Evolutionary conservation across 352 stramenopile genomes (phyloP).

Genomic region (Pythium coloratum): DNA sequence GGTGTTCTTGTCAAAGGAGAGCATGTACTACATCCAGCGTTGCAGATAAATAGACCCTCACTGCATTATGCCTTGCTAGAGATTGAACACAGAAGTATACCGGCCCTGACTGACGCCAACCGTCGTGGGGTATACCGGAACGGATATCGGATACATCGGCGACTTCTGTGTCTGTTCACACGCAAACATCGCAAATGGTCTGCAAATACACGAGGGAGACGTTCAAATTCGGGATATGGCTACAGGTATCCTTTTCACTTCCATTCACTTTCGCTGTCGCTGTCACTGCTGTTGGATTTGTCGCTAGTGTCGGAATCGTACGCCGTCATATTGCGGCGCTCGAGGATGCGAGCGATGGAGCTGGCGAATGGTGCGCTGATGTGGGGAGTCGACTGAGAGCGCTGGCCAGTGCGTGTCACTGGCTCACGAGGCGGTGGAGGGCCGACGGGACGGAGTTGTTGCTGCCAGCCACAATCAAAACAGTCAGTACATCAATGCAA

Average conservation of each 20-base stretch:
- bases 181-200: too few relatives aligned
- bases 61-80: too few relatives aligned
- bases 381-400: slow-evolving; percentile 6
- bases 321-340: slow-evolving; percentile 50
- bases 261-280: slow-evolving; percentile 13
- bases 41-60: too few relatives aligned
- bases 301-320: slow-evolving; percentile 57
- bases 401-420: background rate
- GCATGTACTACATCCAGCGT: too few relatives aligned
- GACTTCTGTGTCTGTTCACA: too few relatives aligned
- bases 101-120: too few relatives aligned
- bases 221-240: background rate
- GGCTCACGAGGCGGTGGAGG: slow-evolving; percentile 12
- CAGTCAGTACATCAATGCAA: background rate
- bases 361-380: slow-evolving; percentile 40
- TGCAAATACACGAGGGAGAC: too few relatives aligned
- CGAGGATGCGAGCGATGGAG: slow-evolving; percentile 65
- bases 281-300: slow-evolving; percentile 8
- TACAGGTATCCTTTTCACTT: slow-evolving; percentile 10
- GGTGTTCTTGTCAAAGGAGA: too few relatives aligned
- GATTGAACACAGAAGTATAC: too few relatives aligned
- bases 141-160: too few relatives aligned
- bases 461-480: slow-evolving; percentile 30
- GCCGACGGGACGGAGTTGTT: slow-evolving; percentile 45
- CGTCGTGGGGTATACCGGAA: too few relatives aligned